These are phyloP conservation scores for Stagonosporopsis rhizophila DNA, from an alignment of 2,329 filamentous ascomycete genomes.

Conservation along the genomic window DNA sequence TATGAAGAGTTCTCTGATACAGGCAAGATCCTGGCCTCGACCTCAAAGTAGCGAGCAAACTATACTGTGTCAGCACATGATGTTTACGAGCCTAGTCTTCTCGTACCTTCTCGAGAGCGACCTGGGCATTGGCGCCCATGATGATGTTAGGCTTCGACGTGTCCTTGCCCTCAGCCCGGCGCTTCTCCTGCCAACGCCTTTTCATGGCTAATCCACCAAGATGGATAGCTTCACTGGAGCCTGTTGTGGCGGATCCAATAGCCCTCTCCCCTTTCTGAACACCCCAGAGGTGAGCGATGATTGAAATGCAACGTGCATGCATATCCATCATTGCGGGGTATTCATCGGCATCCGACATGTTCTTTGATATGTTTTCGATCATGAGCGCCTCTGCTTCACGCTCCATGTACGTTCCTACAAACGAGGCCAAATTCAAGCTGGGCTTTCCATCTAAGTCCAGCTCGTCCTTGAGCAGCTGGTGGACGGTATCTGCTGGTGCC, in stretches of 20 bases:
- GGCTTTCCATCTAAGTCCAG: constrained; percentile 58
- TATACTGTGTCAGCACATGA: not conserved
- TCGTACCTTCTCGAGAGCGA: constrained; percentile 69
- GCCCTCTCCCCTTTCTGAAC: constrained; percentile 67
- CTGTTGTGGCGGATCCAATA: constrained; percentile 73
- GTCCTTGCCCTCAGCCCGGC: constrained; percentile 67
- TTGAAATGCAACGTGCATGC: constrained; percentile 72
- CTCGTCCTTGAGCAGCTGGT: constrained; percentile 63
- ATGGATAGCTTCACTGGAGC: constrained; percentile 74
- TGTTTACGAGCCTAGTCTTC: not conserved
- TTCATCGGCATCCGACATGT: constrained; percentile 70
- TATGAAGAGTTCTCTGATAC: constrained; percentile 68
- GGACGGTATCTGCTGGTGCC: constrained; percentile 67
- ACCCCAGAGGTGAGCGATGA: constrained; percentile 72
- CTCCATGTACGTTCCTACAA: constrained; percentile 77
- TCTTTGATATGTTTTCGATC: constrained; percentile 73
- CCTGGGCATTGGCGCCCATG: constrained; percentile 77
- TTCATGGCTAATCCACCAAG: constrained; percentile 73
- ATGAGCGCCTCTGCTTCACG: constrained; percentile 69
- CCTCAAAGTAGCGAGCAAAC: constrained; percentile 76
- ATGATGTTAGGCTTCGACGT: constrained; percentile 72
- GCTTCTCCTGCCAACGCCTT: constrained; percentile 72
- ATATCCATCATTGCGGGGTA: constrained; percentile 58
- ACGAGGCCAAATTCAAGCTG: constrained; percentile 71
- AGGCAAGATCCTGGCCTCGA: constrained; percentile 70